Evolutionary conservation across 2,329 filamentous ascomycete species (phyloP).

Genomic region (Elsinoe australis): DNA sequence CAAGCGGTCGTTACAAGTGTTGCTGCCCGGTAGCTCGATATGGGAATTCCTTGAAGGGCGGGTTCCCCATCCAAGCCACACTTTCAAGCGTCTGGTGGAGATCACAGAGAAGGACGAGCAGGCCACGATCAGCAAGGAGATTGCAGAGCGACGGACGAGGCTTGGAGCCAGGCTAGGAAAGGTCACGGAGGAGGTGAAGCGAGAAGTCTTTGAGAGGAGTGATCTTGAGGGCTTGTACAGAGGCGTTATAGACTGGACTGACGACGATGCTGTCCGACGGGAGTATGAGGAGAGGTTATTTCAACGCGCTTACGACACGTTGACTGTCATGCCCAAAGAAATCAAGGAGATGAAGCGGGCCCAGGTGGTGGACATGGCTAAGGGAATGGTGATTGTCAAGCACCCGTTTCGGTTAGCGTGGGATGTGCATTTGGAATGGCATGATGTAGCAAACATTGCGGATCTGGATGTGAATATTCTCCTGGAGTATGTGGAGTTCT

Average conservation of each 20-base stretch:
- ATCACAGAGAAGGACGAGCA: slow-evolving; percentile 81
- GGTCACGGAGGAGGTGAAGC: slow-evolving; percentile 79
- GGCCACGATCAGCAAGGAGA: slow-evolving; percentile 79
- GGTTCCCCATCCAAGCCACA: slow-evolving; percentile 68
- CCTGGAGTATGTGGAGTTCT: slow-evolving; percentile 71
- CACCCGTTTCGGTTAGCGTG: slow-evolving; percentile 85
- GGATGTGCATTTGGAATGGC: slow-evolving; percentile 85
- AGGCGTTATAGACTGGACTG: slow-evolving; percentile 81
- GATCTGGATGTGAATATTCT: slow-evolving; percentile 73
- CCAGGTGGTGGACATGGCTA: slow-evolving; percentile 67
- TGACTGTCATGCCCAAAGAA: slow-evolving; percentile 59
- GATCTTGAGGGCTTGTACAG: slow-evolving; percentile 73
- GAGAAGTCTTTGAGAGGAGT: slow-evolving; percentile 70
- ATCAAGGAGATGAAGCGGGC: slow-evolving; percentile 64
- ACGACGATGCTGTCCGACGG: slow-evolving; percentile 74
- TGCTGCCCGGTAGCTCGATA: slow-evolving; percentile 71
- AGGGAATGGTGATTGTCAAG: slow-evolving; percentile 93
- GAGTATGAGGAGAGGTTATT: slow-evolving; percentile 86
- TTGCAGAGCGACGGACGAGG: slow-evolving; percentile 79
- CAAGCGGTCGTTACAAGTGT: slow-evolving; percentile 64
- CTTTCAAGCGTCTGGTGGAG: slow-evolving; percentile 74
- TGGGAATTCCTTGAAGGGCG: slow-evolving; percentile 79
- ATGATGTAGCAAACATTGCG: slow-evolving; percentile 65
- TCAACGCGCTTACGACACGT: slow-evolving; percentile 67
- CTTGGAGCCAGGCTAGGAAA: slow-evolving; percentile 76